Conservation (phyloP, 768 basidiomycete genomes). For the Paxillus ammoniavirescens region DNA sequence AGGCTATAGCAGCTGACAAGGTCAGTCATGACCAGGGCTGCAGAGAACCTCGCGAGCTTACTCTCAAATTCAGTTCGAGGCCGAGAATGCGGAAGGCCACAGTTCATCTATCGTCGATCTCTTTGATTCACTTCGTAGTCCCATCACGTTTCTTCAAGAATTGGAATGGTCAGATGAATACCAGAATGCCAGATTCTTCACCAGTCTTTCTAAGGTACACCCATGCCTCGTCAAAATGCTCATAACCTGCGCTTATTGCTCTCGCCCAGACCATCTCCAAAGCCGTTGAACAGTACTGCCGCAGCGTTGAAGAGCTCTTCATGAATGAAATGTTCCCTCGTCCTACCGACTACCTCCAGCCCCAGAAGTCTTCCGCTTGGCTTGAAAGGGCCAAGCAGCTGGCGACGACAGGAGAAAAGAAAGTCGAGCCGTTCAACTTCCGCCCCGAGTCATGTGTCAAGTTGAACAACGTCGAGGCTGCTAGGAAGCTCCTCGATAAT, state of each 20-base stretch:
- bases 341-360: conserved; percentile 72
- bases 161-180: conserved; percentile 91
- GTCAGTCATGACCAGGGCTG: conserved; percentile 36
- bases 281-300: conserved; percentile 89
- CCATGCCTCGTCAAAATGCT: neutral
- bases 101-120: conserved; percentile 98
- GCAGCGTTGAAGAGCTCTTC: conserved; percentile 83
- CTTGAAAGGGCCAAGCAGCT: conserved; percentile 83
- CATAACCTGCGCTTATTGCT: neutral
- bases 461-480: conserved; percentile 95
- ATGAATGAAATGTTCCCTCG: conserved; percentile 95
- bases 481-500: conserved; percentile 85
- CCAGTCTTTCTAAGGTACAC: conserved; percentile 80
- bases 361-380: conserved; percentile 87
- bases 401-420: conserved; percentile 78
- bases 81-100: conserved; percentile 76
- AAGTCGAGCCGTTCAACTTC: conserved; percentile 94
- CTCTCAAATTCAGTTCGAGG: conserved; percentile 57
- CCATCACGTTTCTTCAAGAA: conserved; percentile 83
- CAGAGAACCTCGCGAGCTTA: conserved; percentile 1
- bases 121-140: conserved; percentile 90
- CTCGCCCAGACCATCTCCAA: conserved; percentile 77
- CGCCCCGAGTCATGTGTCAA: conserved; percentile 93
- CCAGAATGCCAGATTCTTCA: conserved; percentile 88
- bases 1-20: conserved; percentile 84